phyloP scores from a whole-genome alignment of 495 filamentous ascomycete genomes.

The Xylaria palmicola region DNA sequence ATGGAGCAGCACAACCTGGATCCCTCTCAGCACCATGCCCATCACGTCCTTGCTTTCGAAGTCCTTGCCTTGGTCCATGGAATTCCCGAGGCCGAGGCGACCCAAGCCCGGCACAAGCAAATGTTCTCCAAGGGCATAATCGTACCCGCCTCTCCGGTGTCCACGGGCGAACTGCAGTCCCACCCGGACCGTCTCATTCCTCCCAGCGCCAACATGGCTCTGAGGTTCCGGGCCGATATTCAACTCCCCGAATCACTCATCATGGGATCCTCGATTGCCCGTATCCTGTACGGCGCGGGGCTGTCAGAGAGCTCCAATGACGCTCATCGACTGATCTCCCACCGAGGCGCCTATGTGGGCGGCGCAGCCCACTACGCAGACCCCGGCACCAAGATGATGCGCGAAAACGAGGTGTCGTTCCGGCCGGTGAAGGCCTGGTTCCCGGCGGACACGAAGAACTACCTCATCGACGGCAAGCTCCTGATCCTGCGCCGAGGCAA shows the following conservation, averaged over 20 bases:
- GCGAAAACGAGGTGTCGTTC: slow-evolving; percentile 56
- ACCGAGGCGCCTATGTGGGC: slow-evolving; percentile 65
- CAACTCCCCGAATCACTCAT: slow-evolving; percentile 67
- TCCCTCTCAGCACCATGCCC: slow-evolving; percentile 70
- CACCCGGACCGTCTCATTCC: not conserved
- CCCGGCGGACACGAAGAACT: slow-evolving; percentile 56
- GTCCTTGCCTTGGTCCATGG: slow-evolving; percentile 81
- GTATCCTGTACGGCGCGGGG: slow-evolving; percentile 66
- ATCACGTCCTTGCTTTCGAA: slow-evolving; percentile 77
- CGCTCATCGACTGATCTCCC: slow-evolving; percentile 60
- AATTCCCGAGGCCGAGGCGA: slow-evolving; percentile 50
- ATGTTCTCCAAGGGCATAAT: slow-evolving; percentile 44
- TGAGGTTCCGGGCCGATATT: slow-evolving; percentile 45
- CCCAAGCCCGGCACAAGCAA: slow-evolving; percentile 57
- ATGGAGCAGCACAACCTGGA: slow-evolving; percentile 66
- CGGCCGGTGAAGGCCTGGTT: slow-evolving; percentile 60
- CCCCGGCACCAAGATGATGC: slow-evolving; percentile 47
- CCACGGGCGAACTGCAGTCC: not conserved
- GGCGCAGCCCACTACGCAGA: slow-evolving; percentile 43
- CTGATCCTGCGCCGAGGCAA: slow-evolving; percentile 76
- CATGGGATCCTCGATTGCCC: slow-evolving; percentile 57
- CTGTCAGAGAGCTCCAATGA: slow-evolving; percentile 63
- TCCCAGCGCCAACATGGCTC: slow-evolving; percentile 9
- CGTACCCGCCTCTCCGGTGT: not conserved
- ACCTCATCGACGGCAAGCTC: slow-evolving; percentile 60